Conservation (phyloP, 768 basidiomycete species). For the Suillus discolor region DNA sequence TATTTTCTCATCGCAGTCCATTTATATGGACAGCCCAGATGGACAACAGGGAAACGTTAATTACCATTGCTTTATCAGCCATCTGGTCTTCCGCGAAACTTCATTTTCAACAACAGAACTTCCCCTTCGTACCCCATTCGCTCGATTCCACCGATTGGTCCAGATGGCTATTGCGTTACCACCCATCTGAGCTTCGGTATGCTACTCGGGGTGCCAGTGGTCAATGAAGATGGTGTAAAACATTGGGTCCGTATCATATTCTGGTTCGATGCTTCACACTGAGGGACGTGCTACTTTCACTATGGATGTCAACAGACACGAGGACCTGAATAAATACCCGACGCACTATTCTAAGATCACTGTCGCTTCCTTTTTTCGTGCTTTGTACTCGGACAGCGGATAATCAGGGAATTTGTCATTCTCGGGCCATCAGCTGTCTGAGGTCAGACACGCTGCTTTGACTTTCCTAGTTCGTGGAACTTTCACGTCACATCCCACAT, state of each 20-base stretch:
- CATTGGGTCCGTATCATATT: neutral
- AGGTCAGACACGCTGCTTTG: neutral
- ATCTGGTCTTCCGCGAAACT: neutral
- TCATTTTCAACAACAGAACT: neutral
- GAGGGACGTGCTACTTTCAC: neutral
- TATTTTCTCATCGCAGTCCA: neutral
- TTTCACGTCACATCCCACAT: neutral
- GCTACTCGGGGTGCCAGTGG: neutral
- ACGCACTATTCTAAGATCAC: neutral
- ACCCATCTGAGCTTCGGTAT: neutral
- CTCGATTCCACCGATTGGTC: neutral
- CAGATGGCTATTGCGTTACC: neutral
- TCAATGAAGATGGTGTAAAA: neutral
- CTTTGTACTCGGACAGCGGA: neutral
- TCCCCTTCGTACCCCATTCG: neutral
- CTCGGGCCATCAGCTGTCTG: neutral
- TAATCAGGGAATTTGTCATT: neutral
- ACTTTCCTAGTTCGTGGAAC: neutral
- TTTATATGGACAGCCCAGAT: neutral
- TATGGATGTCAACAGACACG: neutral
- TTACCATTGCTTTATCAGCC: neutral
- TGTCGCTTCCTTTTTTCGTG: neutral
- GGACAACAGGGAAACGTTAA: neutral
- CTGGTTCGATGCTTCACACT: neutral
- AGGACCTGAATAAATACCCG: neutral